phyloP scores from a whole-genome alignment of 1,139 yeast species.

The Taphrina betulina region DNA sequence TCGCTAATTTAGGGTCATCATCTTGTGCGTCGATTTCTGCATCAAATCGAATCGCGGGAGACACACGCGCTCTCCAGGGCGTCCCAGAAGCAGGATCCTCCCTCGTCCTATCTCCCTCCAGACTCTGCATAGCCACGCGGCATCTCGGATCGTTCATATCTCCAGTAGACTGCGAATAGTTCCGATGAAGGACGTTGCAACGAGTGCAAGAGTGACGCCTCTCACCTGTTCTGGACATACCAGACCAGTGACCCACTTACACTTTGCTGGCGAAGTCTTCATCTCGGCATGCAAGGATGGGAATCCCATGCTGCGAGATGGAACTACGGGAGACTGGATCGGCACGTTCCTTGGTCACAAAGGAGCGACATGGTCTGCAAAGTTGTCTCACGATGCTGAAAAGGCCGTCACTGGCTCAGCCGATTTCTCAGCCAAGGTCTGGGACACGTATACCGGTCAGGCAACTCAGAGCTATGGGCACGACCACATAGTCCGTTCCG shows the following conservation, averaged over 20 bases:
- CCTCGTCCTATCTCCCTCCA: too few species aligned
- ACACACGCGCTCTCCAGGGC: too few species aligned
- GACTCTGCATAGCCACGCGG: too few species aligned
- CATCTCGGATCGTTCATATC: too few species aligned
- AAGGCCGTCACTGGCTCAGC: constrained; percentile 46
- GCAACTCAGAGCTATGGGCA: constrained; percentile 41
- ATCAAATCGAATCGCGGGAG: too few species aligned
- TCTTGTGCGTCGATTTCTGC: too few species aligned
- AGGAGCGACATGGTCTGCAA: constrained; percentile 47
- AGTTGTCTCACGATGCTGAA: constrained; percentile 41
- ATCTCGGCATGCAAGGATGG: constrained; percentile 48
- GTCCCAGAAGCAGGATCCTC: too few species aligned
- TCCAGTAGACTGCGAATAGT: too few species aligned
- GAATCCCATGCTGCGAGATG: constrained; percentile 47
- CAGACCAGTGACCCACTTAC: constrained; percentile 46
- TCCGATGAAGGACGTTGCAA: constrained; percentile 14
- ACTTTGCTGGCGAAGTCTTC: constrained; percentile 42
- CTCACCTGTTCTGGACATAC: constrained; percentile 45
- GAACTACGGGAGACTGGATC: constrained; percentile 48
- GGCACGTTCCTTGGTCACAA: constrained; percentile 48
- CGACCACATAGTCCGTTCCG: constrained; percentile 44
- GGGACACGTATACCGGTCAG: constrained; percentile 44
- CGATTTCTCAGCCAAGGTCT: constrained; percentile 45
- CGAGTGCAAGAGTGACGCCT: constrained; percentile 28
- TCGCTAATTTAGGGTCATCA: too few species aligned